Evolutionary conservation across 2,329 filamentous ascomycete genomes (phyloP).

Genomic region (Amesomyces nigricolor): DNA sequence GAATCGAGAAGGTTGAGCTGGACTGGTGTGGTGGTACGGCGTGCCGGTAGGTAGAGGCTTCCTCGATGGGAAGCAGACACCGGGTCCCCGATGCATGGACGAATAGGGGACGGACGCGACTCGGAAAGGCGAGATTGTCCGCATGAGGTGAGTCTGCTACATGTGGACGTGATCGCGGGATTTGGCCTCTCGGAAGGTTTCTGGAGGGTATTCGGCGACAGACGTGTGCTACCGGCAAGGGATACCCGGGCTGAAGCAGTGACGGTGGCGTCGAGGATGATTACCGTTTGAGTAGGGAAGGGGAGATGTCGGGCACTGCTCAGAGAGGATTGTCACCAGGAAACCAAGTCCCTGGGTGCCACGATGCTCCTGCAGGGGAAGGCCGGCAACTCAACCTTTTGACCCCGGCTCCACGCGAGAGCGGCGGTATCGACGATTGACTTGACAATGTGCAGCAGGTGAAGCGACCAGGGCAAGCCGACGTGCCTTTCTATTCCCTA

Average conservation of each 20-base stretch:
- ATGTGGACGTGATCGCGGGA: not conserved
- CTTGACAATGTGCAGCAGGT: conserved; percentile 13
- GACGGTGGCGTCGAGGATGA: not conserved
- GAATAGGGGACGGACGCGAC: conserved; percentile 6
- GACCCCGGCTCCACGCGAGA: not conserved
- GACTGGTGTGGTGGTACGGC: conserved; percentile 13
- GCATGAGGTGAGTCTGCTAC: conserved; percentile 2
- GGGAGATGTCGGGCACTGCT: not conserved
- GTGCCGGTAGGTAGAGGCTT: not conserved
- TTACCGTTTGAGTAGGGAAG: not conserved
- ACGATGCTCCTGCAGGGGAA: conserved; percentile 12
- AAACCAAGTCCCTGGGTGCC: conserved; percentile 4
- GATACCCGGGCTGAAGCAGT: not conserved
- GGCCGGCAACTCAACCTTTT: not conserved
- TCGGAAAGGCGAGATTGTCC: not conserved
- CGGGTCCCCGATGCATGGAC: not conserved
- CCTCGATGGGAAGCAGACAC: not conserved
- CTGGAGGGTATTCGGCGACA: not conserved
- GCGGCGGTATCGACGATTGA: conserved; percentile 11
- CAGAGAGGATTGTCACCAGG: not conserved
- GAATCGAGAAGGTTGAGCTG: conserved; percentile 4
- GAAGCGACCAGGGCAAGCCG: conserved; percentile 2
- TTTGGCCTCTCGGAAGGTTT: not conserved
- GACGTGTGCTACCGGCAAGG: conserved; percentile 1
- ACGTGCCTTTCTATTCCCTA: conserved; percentile 12